phyloP scores from a whole-genome alignment of 305 asterid genomes.

The Euphrasia arctica region DNA sequence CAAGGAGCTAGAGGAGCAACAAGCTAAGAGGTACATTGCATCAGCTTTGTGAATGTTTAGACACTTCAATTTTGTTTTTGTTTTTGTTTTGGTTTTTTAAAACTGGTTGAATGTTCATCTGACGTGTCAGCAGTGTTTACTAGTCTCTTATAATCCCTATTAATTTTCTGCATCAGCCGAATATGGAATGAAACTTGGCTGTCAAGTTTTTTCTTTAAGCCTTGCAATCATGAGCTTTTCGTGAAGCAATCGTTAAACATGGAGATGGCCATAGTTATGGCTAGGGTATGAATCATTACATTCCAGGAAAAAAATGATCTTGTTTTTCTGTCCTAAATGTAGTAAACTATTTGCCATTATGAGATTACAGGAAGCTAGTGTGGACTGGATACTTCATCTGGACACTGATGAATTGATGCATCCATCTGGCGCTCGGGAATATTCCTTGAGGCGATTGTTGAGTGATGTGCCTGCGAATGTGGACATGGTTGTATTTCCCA shows the following conservation, averaged over 20 bases:
- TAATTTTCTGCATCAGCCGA: conserved; percentile 57
- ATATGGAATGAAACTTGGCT: conserved; percentile 77
- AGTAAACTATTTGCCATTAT: conserved; percentile 21
- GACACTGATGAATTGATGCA: conserved; percentile 91
- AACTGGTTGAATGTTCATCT: not conserved
- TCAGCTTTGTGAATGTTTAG: conserved; percentile 17
- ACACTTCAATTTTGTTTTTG: not conserved
- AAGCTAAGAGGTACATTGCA: conserved; percentile 63
- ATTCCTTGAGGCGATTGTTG: conserved; percentile 74
- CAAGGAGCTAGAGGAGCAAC: conserved; percentile 80
- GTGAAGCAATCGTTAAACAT: conserved; percentile 90
- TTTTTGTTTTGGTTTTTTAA: not conserved
- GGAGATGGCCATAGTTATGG: conserved; percentile 97
- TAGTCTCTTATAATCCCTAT: conserved; percentile 23
- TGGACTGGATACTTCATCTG: conserved; percentile 92
- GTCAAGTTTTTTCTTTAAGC: conserved; percentile 67
- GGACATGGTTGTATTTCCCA: conserved; percentile 85
- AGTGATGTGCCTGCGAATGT: conserved; percentile 62
- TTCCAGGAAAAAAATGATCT: conserved; percentile 11
- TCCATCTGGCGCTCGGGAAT: conserved; percentile 83
- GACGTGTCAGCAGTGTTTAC: not conserved
- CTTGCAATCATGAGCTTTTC: conserved; percentile 93
- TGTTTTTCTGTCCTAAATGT: too few relatives aligned
- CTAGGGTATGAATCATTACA: conserved; percentile 61
- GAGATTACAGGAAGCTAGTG: conserved; percentile 62